These are phyloP conservation scores for Monilinia aucupariae DNA, from an alignment of 2,329 filamentous ascomycete species.

Conservation along the genomic window DNA sequence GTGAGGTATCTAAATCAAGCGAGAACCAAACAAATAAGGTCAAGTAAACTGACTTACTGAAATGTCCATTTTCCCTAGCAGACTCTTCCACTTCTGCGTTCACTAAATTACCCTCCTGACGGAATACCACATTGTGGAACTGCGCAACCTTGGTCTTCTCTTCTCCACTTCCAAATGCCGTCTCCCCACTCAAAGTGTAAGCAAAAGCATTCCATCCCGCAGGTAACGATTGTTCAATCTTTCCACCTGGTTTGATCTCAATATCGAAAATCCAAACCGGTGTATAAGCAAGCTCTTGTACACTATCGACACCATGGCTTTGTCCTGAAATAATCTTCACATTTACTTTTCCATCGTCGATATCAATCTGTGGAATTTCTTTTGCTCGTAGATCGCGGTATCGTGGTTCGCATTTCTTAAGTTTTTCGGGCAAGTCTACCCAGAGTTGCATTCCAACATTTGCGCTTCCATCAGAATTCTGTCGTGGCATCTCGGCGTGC, in stretches of 20 bases:
- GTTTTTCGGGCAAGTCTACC: constrained; percentile 78
- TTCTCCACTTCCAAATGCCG: constrained; percentile 52
- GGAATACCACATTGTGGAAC: constrained; percentile 88
- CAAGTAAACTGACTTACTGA: constrained; percentile 34
- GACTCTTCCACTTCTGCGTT: constrained; percentile 62
- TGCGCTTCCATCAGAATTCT: constrained; percentile 66
- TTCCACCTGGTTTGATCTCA: constrained; percentile 71
- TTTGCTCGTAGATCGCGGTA: constrained; percentile 76
- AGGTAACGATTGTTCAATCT: constrained; percentile 69
- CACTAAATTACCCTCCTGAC: constrained; percentile 70
- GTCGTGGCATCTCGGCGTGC: constrained; percentile 89
- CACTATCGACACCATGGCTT: constrained; percentile 75
- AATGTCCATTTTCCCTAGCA: constrained; percentile 49
- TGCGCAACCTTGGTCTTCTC: constrained; percentile 52
- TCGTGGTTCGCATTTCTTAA: constrained; percentile 85
- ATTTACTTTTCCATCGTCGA: constrained; percentile 66
- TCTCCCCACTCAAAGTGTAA: constrained; percentile 74
- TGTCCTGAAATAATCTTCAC: constrained; percentile 90
- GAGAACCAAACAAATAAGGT: neutral
- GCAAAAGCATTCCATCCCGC: constrained; percentile 84
- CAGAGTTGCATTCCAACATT: constrained; percentile 91
- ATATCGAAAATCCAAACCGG: constrained; percentile 95
- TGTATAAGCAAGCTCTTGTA: constrained; percentile 89
- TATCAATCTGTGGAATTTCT: constrained; percentile 72
- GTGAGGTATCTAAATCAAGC: neutral